A percentile compares a stretch with the other conserved stretches of the same genome.
phyloP scores from a whole-genome alignment of 768 basidiomycete species.

The Collybia sp. region DNA sequence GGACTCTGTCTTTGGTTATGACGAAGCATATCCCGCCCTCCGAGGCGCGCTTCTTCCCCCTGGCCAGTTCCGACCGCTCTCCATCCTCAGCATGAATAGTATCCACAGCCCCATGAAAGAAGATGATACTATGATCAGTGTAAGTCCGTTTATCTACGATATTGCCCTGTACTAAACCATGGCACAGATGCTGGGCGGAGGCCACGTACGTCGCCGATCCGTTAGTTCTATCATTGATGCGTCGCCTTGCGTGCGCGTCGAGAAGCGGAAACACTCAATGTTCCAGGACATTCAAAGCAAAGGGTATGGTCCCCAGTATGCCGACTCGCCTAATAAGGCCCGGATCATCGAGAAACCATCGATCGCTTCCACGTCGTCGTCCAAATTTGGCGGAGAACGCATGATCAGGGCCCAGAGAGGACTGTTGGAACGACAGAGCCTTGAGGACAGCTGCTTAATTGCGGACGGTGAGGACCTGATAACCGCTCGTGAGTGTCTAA shows the following conservation, averaged over 20 bases:
- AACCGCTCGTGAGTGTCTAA: constrained; percentile 40
- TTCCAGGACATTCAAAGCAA: constrained; percentile 26
- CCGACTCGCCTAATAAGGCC: constrained; percentile 38
- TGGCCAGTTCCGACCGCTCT: constrained; percentile 58
- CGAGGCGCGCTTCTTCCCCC: constrained; percentile 35
- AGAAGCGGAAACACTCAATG: constrained; percentile 53
- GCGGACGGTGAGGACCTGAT: constrained; percentile 65
- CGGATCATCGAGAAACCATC: constrained; percentile 60
- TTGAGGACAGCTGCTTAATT: constrained; percentile 60
- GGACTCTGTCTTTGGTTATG: constrained; percentile 60
- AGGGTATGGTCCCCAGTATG: constrained; percentile 20
- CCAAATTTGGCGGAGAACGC: constrained; percentile 59
- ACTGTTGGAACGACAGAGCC: constrained; percentile 57
- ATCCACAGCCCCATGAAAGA: constrained; percentile 52
- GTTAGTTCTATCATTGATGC: constrained; percentile 61
- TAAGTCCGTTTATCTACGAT: constrained; percentile 25
- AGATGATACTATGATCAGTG: constrained; percentile 81
- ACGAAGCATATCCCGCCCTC: constrained; percentile 25
- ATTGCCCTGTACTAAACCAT: constrained; percentile 2
- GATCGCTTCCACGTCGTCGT: constrained; percentile 59
- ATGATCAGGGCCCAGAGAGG: constrained; percentile 66
- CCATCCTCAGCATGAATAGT: constrained; percentile 49
- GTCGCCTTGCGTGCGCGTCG: constrained; percentile 64
- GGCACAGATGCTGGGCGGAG: constrained; percentile 75
- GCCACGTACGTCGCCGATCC: constrained; percentile 65